Evolutionary conservation across 345 rosid genomes (phyloP).

Genomic region (Raphanus sativus): DNA sequence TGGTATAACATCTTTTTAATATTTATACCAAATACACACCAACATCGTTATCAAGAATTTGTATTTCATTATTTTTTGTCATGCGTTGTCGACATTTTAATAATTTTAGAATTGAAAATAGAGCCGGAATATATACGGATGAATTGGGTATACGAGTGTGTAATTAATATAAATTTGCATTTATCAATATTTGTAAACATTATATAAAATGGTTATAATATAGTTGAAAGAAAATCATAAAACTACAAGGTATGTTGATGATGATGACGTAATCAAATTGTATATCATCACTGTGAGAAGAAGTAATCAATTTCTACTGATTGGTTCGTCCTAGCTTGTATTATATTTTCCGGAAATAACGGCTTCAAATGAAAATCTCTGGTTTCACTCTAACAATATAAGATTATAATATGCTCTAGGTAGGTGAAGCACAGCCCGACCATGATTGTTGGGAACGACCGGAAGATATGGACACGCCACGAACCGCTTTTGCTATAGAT

Average conservation of each 20-base stretch:
- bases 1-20: not conserved
- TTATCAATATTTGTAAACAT: not conserved
- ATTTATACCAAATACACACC: not conserved
- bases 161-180: not conserved
- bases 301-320: constrained; percentile 2
- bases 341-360: not conserved
- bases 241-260: constrained; percentile 2
- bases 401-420: constrained; percentile 16
- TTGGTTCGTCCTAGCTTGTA: not conserved
- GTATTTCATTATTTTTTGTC: constrained; percentile 3
- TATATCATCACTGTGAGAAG: not conserved
- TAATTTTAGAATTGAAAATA: not conserved
- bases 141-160: not conserved
- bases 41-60: not conserved
- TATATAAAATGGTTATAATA: not conserved
- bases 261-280: constrained; percentile 1
- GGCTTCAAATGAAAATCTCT: not conserved
- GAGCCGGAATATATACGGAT: not conserved
- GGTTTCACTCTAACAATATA: not conserved
- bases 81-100: not conserved
- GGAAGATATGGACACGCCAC: constrained; percentile 89
- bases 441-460: constrained; percentile 89
- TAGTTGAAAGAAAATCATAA: not conserved
- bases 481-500: constrained; percentile 63
- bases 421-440: constrained; percentile 62